These are phyloP conservation scores for Colletotrichum phormii DNA, from an alignment of 2,329 filamentous ascomycete species.

Conservation along the genomic window DNA sequence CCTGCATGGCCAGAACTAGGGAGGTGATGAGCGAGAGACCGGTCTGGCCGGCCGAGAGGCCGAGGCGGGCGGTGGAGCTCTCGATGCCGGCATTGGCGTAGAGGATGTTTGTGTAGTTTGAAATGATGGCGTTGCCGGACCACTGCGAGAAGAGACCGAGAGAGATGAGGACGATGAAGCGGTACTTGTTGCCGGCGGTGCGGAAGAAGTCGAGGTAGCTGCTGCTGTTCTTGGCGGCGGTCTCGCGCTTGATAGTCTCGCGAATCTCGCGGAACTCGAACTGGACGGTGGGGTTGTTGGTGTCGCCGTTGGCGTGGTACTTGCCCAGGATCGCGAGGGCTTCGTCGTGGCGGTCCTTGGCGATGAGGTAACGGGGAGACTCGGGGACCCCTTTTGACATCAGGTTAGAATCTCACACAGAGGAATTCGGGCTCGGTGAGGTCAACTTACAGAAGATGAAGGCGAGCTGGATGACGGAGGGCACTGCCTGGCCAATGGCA, in stretches of 20 bases:
- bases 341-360: conserved; percentile 49
- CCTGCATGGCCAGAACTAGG: conserved; percentile 61
- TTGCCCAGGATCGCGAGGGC: conserved; percentile 50
- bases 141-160: conserved; percentile 71
- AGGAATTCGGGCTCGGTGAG: no score
- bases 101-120: conserved; percentile 67
- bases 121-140: conserved; percentile 70
- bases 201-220: conserved; percentile 65
- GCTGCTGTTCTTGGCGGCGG: conserved; percentile 57
- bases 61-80: conserved; percentile 56
- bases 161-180: conserved; percentile 62
- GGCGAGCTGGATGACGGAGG: conserved; percentile 58
- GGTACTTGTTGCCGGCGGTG: conserved; percentile 68
- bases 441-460: conserved; percentile 57
- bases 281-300: conserved; percentile 62
- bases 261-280: conserved; percentile 71
- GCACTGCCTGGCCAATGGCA: conserved; percentile 60
- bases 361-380: conserved; percentile 55
- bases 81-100: conserved; percentile 65
- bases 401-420: conserved; percentile 1
- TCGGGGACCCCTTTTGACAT: conserved; percentile 50
- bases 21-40: conserved; percentile 65
- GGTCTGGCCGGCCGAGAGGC: conserved; percentile 58
- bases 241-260: conserved; percentile 66
- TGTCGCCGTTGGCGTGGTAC: conserved; percentile 47